These are phyloP conservation scores for Pelomyxa schiedti DNA, from an alignment of 78 protist genomes.

Conservation along the genomic window DNA sequence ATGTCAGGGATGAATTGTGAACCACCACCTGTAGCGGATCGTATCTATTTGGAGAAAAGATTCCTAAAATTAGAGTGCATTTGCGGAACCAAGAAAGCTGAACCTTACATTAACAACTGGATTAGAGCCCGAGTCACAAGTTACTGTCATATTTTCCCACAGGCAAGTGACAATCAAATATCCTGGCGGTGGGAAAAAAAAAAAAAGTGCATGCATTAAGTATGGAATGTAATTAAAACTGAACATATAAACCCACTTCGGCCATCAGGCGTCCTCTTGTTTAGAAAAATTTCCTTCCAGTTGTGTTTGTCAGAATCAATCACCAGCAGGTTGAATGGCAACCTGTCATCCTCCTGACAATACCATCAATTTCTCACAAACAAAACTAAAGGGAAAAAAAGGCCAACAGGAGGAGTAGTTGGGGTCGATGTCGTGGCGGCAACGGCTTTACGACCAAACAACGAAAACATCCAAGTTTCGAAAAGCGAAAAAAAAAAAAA, in stretches of 20 bases:
- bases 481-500: not conserved
- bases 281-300: not conserved
- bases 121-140: not conserved
- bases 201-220: not conserved
- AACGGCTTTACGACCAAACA: not conserved
- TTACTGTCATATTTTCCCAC: not conserved
- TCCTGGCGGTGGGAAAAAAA: no score
- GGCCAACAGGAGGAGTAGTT: not conserved
- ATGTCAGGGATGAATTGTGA: not conserved
- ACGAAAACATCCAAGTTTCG: not conserved
- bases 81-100: not conserved
- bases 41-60: not conserved
- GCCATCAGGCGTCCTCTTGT: no score
- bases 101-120: not conserved
- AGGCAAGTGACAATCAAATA: not conserved
- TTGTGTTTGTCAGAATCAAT: not conserved
- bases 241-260: no score
- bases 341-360: not conserved
- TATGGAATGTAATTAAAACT: no score
- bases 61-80: not conserved
- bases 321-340: not conserved
- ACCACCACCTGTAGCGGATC: not conserved
- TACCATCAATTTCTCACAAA: not conserved
- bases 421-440: not conserved
- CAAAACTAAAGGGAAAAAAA: no score